Evolutionary conservation across 202 grass and related monocot species (phyloP), one percentile per base, ranked within the genome.

Genomic region (Hordeum pubiflorum): DNA sequence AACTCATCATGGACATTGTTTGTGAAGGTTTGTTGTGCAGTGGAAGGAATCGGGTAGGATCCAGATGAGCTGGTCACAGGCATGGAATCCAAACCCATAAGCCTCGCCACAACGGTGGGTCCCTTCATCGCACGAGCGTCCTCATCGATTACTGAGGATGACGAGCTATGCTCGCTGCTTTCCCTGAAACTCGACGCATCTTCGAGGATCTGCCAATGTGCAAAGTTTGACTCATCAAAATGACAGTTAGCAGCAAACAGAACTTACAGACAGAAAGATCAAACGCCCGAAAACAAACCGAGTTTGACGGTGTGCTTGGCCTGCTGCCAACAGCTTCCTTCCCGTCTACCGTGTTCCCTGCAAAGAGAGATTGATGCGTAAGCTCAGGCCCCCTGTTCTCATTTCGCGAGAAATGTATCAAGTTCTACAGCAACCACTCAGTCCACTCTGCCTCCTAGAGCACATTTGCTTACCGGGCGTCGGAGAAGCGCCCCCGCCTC

Each of bases 21-120:
- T 71, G 58, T 44, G 40, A 75, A 60, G 56, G 81, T 36, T 41
- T 63, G 63, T 6, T 86, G 83, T 9, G 72, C 60, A 3, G 67
- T 65, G 54, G 83, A 79, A 60, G 87, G 80, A 12, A 81, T 69
- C 22, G 87, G 86, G 76, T 61, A 86, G 27, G 91, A 46, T 48
- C 84, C 93, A n/a, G 85, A 83, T 83, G 82, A 61, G 63, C 79
- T 82, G 64, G 79, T 27, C 2, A 23, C 68, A 58, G 97, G 97
- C 85, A 99, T 91, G 40, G 89, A 90, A 83, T 99, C 89, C 87
- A 99, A 91, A 87, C 97, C 97, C 97, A 99, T 99, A 60, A 99
- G 87, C 82, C 92, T 89, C 64, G 97, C 97, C 39, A 99, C 92
- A 23, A 99, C 91, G 63, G 92, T 90, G 14, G 93, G 82, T 34